Conservation (phyloP, 2,329 filamentous ascomycete genomes). For the Fusarium subglutinans region DNA sequence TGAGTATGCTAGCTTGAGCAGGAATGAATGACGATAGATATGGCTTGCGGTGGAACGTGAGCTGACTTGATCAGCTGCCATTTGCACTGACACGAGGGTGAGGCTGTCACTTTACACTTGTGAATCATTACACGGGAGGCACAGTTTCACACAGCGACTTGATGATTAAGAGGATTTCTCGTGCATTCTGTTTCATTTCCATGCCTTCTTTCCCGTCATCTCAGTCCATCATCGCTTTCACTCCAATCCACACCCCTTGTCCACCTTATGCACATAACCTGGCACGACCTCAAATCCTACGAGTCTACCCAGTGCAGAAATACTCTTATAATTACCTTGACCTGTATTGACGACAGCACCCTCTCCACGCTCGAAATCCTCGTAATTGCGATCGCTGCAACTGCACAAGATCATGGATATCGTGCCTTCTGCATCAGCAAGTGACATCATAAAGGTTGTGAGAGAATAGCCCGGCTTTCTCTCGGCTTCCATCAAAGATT, state of each 20-base stretch:
- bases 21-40: background rate
- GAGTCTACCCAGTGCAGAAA: background rate
- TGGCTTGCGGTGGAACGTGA: background rate
- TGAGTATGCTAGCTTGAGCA: background rate
- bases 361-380: background rate
- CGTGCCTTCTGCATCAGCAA: too few relatives aligned
- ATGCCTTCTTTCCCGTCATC: background rate
- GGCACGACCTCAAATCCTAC: background rate
- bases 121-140: background rate
- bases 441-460: too few relatives aligned
- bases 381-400: background rate
- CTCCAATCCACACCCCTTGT: background rate
- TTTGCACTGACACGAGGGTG: background rate
- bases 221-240: too few relatives aligned
- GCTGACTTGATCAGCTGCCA: background rate
- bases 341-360: background rate
- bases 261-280: too few relatives aligned
- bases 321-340: too few relatives aligned
- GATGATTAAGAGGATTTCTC: rapidly evolving
- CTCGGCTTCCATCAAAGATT: too few relatives aligned
- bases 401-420: too few relatives aligned
- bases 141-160: background rate
- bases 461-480: too few relatives aligned
- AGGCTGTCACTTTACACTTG: background rate
- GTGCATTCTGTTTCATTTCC: background rate